These are phyloP conservation scores for Dactylella cylindrospora DNA, from an alignment of 2,329 filamentous ascomycete genomes.

Conservation along the genomic window DNA sequence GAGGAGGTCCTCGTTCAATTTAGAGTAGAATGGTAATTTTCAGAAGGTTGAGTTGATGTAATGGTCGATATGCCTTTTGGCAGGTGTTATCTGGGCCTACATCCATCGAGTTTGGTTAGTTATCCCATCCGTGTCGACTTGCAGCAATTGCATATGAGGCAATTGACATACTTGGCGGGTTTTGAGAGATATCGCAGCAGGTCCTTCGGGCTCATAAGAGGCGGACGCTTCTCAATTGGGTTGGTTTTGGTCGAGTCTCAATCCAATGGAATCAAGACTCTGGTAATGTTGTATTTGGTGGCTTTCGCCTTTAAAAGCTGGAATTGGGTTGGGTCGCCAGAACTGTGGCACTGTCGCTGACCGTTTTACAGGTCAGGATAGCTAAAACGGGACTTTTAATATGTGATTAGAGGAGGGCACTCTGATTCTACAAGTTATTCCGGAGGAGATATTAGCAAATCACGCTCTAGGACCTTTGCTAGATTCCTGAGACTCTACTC, in stretches of 20 bases:
- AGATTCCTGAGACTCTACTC: no score
- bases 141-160: constrained; percentile 2
- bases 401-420: constrained; percentile 8
- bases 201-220: constrained; percentile 88
- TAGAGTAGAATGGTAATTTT: constrained; percentile 59
- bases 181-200: constrained; percentile 91
- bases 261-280: constrained; percentile 36
- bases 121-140: constrained; percentile 43
- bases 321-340: constrained; percentile 32
- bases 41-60: constrained; percentile 29
- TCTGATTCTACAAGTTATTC: constrained; percentile 7
- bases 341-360: constrained; percentile 35
- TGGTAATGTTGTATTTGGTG: constrained; percentile 10
- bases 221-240: constrained; percentile 48
- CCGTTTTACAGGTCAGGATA: constrained; percentile 38
- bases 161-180: constrained; percentile 76
- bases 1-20: constrained; percentile 56
- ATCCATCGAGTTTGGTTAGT: constrained; percentile 31
- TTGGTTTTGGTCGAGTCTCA: constrained; percentile 28
- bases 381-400: no score
- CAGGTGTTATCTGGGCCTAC: constrained; percentile 66
- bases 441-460: neutral
- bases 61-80: constrained; percentile 44
- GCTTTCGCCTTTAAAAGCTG: constrained; percentile 23
- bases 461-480: constrained; percentile 3